A percentile compares a stretch with the other conserved stretches of the same genome.
These are phyloP conservation scores for Cyberlindnera meyerae DNA, from an alignment of 805 yeast genomes.

Conservation along the genomic window DNA sequence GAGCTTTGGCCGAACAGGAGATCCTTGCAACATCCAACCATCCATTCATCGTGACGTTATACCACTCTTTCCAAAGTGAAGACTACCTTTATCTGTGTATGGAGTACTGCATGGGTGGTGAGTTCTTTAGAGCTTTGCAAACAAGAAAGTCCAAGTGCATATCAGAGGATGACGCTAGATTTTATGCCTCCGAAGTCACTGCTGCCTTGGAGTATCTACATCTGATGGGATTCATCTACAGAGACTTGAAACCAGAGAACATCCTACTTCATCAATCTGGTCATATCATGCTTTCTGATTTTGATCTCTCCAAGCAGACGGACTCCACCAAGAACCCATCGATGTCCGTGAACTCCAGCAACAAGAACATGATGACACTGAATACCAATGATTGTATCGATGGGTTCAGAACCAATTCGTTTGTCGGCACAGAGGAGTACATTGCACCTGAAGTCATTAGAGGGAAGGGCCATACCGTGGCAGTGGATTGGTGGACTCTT, in stretches of 20 bases:
- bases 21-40: slow-evolving; percentile 92
- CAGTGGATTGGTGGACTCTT: slow-evolving; percentile 99
- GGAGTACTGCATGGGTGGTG: slow-evolving; percentile 99
- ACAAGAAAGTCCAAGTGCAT: slow-evolving; percentile 84
- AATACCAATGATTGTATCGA: slow-evolving; percentile 95
- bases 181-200: slow-evolving; percentile 94
- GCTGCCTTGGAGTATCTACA: slow-evolving; percentile 96
- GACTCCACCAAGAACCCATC: slow-evolving; percentile 74
- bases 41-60: slow-evolving; percentile 93
- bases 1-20: slow-evolving; percentile 96
- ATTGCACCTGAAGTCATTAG: slow-evolving; percentile 97
- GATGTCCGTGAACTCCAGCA: slow-evolving; percentile 32
- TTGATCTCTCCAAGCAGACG: slow-evolving; percentile 89
- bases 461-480: slow-evolving; percentile 96
- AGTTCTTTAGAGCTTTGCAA: slow-evolving; percentile 92
- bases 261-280: slow-evolving; percentile 93
- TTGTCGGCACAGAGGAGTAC: slow-evolving; percentile 98
- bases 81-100: slow-evolving; percentile 89
- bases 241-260: slow-evolving; percentile 96
- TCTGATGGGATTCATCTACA: slow-evolving; percentile 92
- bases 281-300: slow-evolving; percentile 95
- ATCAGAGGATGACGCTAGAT: slow-evolving; percentile 81
- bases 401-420: slow-evolving; percentile 94
- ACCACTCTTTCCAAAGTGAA: slow-evolving; percentile 94
- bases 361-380: slow-evolving; percentile 52